These are phyloP conservation scores for Ceratonia siliqua DNA, from an alignment of 306 rosid genomes.

Conservation along the genomic window DNA sequence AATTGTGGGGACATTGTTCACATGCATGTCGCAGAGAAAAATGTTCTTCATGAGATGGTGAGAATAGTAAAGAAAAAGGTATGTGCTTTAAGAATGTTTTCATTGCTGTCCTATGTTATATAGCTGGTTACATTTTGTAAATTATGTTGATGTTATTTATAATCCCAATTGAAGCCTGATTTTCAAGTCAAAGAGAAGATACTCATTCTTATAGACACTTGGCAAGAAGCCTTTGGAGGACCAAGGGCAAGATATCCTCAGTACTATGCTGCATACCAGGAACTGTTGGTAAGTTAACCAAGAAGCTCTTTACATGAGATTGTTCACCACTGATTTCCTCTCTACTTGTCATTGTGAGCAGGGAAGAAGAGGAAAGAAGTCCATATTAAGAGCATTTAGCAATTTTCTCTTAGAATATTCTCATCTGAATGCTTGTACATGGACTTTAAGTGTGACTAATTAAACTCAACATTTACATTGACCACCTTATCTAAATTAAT, in stretches of 20 bases:
- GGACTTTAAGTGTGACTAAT: conserved; percentile 18
- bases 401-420: conserved; percentile 13
- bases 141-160: conserved; percentile 42
- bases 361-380: not conserved
- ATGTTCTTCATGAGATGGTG: conserved; percentile 92
- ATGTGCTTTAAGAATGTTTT: conserved; percentile 34
- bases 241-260: conserved; percentile 97
- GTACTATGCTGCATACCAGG: conserved; percentile 90
- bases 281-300: conserved; percentile 68
- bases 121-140: conserved; percentile 27
- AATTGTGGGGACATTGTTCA: conserved; percentile 97
- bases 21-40: conserved; percentile 99
- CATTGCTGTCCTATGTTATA: conserved; percentile 28
- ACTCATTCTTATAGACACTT: conserved; percentile 80
- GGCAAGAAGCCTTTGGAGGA: conserved; percentile 99
- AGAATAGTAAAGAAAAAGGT: conserved; percentile 91
- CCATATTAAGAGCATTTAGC: conserved; percentile 12
- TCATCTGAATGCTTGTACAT: conserved; percentile 12
- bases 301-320: conserved; percentile 6
- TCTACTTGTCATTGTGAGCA: conserved; percentile 2
- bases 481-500: conserved; percentile 7
- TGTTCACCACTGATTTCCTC: conserved; percentile 16
- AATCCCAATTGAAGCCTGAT: conserved; percentile 72
- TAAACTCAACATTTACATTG: conserved; percentile 30
- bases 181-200: conserved; percentile 89